Conservation (phyloP, 257 asterid genomes). For the Solanum pinnatisectum region DNA sequence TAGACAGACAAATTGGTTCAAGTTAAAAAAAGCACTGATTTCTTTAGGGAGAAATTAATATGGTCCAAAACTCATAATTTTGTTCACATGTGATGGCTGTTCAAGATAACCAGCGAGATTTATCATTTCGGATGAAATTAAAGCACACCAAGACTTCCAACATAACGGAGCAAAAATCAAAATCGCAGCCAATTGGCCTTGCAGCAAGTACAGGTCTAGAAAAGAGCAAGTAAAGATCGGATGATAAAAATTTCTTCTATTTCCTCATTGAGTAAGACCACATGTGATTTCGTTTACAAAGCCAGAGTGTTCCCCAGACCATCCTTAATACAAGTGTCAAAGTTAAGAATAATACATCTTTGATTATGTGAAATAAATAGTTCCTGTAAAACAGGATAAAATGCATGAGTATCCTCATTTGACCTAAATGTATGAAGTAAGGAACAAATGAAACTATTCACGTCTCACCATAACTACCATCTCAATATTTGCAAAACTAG, state of each 20-base stretch:
- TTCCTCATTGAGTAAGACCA: neutral
- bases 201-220: neutral
- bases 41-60: neutral
- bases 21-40: neutral
- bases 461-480: neutral
- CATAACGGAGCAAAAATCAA: neutral
- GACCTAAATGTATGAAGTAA: neutral
- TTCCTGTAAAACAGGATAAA: neutral
- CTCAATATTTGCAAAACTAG: neutral
- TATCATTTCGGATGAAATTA: neutral
- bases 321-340: neutral
- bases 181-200: neutral
- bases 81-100: neutral
- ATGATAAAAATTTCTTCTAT: neutral
- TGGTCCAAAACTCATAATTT: neutral
- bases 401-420: neutral
- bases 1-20: neutral
- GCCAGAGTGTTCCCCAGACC: neutral
- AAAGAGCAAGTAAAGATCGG: neutral
- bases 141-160: neutral
- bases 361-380: neutral
- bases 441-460: neutral
- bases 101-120: neutral
- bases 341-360: neutral
- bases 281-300: neutral